Evolutionary conservation across 2,329 filamentous ascomycete genomes (phyloP).

Genomic region (Alternaria novae-zelandiae): DNA sequence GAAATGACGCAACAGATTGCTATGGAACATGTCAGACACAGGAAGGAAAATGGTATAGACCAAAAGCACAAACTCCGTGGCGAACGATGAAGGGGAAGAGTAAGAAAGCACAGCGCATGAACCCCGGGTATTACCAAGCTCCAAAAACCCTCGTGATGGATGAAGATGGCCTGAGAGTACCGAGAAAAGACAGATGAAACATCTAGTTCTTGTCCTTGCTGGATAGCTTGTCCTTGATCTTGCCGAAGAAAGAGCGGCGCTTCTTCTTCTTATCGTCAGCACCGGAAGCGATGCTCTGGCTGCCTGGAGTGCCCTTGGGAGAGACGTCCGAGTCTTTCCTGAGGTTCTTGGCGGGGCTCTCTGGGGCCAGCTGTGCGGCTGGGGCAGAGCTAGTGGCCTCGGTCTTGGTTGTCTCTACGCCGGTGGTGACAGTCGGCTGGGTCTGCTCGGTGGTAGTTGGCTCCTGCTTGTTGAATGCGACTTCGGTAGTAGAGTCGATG

Average conservation of each 20-base stretch:
- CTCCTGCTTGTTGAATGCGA: slow-evolving; percentile 52
- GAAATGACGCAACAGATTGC: slow-evolving; percentile 25
- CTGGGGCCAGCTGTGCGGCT: slow-evolving; percentile 23
- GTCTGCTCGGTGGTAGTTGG: slow-evolving; percentile 48
- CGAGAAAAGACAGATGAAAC: slow-evolving; percentile 7
- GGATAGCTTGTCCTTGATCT: slow-evolving; percentile 57
- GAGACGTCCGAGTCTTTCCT: slow-evolving; percentile 37
- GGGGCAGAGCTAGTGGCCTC: slow-evolving; percentile 25
- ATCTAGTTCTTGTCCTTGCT: slow-evolving; percentile 39
- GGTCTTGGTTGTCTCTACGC: slow-evolving; percentile 44
- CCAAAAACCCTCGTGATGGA: slow-evolving; percentile 7
- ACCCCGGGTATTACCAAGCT: slow-evolving; percentile 33
- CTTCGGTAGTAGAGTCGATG: slow-evolving; percentile 44
- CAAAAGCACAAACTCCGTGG: slow-evolving; percentile 41
- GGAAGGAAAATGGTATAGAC: slow-evolving; percentile 45
- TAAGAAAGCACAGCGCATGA: slow-evolving; percentile 20
- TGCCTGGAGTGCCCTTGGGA: slow-evolving; percentile 48
- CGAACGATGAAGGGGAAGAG: slow-evolving; percentile 31
- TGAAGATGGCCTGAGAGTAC: slow-evolving; percentile 19
- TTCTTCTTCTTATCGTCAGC: slow-evolving; percentile 54
- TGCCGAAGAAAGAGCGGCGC: slow-evolving; percentile 56
- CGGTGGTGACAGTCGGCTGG: slow-evolving; percentile 51
- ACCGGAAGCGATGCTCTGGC: slow-evolving; percentile 43
- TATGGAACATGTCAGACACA: slow-evolving; percentile 26
- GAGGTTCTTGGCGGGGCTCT: slow-evolving; percentile 39